These are phyloP conservation scores for Musa schizocarpa DNA, from an alignment of 176 grass and related monocot species.

Conservation along the genomic window DNA sequence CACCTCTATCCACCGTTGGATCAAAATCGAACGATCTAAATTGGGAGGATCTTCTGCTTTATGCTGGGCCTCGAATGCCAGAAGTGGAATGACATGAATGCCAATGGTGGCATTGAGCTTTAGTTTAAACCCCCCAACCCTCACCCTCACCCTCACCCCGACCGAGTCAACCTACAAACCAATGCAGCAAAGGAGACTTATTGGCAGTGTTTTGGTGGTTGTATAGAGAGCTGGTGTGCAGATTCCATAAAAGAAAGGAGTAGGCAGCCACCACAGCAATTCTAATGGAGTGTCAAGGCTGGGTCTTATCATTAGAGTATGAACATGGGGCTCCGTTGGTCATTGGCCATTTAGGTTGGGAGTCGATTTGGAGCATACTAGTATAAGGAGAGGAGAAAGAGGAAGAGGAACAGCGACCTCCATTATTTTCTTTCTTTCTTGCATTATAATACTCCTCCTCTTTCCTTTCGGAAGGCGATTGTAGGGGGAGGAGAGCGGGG, in stretches of 20 bases:
- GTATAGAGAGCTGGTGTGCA: no score
- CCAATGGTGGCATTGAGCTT: constrained; percentile 17
- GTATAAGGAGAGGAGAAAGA: constrained; percentile 28
- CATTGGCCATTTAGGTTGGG: constrained; percentile 51
- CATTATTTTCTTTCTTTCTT: constrained; percentile 38
- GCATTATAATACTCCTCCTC: constrained; percentile 29
- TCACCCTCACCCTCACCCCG: background rate
- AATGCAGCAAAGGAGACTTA: constrained; percentile 18
- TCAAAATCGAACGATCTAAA: constrained; percentile 33
- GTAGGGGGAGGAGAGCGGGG: constrained; percentile 35
- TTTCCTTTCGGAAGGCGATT: constrained; percentile 97
- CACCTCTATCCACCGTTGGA: constrained; percentile 25
- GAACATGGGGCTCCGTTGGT: constrained; percentile 20
- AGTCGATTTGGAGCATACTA: constrained; percentile 45
- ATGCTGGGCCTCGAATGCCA: constrained; percentile 25
- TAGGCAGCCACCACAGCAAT: background rate
- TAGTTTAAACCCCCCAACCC: background rate
- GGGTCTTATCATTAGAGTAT: constrained; percentile 5
- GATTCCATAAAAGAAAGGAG: background rate
- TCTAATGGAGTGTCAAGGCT: background rate
- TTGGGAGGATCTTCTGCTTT: constrained; percentile 37
- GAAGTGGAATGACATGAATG: constrained; percentile 1
- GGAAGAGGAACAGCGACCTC: constrained; percentile 53
- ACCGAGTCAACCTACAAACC: constrained; percentile 33
- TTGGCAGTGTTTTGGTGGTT: no score